These are phyloP conservation scores for Myrica gale DNA, from an alignment of 306 rosid species.

Conservation along the genomic window DNA sequence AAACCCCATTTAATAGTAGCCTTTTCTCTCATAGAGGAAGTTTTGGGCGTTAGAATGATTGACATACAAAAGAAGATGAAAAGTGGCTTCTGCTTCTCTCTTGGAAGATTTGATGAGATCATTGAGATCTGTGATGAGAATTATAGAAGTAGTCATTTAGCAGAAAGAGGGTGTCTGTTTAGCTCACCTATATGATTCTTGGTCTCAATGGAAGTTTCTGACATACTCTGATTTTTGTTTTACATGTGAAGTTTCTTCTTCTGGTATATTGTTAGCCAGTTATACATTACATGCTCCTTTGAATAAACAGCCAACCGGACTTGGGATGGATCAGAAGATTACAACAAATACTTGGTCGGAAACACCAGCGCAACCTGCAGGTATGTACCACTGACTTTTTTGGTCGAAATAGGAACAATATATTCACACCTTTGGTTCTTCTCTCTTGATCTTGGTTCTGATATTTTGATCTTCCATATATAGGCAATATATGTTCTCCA, in stretches of 20 bases:
- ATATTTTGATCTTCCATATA: neutral
- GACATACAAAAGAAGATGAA: neutral
- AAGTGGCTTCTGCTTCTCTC: neutral
- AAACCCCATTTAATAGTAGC: neutral
- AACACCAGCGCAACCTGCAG: conserved; percentile 86
- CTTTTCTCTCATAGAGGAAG: neutral
- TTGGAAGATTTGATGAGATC: neutral
- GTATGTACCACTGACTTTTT: conserved; percentile 40
- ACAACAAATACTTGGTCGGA: conserved; percentile 89
- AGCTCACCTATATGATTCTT: neutral
- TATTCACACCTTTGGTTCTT: conserved; percentile 30
- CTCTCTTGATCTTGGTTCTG: conserved; percentile 27
- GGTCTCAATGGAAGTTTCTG: neutral
- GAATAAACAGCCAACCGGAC: conserved; percentile 76
- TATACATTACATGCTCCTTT: conserved; percentile 11
- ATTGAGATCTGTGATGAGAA: neutral
- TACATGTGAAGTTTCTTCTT: neutral
- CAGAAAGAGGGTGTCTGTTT: neutral
- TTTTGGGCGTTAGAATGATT: neutral
- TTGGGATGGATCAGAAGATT: conserved; percentile 92
- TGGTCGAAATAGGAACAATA: conserved; percentile 7
- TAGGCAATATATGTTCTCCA: conserved; percentile 96
- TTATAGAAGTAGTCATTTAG: neutral
- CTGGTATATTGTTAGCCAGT: conserved; percentile 1
- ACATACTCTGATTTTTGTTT: too few relatives aligned